These are phyloP conservation scores for Clavulina sp. DNA, from an alignment of 768 basidiomycete species.

Conservation along the genomic window DNA sequence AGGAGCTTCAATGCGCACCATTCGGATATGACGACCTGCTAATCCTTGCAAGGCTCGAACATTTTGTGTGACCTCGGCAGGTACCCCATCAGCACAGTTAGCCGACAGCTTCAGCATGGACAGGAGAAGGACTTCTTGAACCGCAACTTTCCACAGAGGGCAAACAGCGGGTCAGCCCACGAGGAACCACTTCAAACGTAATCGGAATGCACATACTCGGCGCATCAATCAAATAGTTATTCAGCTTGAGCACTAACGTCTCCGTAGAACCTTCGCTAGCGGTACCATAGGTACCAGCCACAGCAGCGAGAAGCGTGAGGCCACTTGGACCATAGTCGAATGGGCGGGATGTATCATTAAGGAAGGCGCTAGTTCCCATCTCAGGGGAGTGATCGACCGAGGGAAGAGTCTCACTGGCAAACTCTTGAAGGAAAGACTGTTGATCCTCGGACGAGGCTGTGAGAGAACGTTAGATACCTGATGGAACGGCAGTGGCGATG, in stretches of 20 bases:
- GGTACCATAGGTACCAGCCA: constrained; percentile 44
- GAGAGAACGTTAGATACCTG: too few relatives aligned
- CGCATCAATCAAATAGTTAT: constrained; percentile 25
- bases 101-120: constrained; percentile 51
- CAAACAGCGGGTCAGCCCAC: constrained; percentile 17
- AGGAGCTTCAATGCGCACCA: constrained; percentile 29
- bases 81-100: constrained; percentile 37
- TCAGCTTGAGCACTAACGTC: not conserved
- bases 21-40: constrained; percentile 37
- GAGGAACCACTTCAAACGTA: constrained; percentile 24
- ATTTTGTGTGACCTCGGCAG: constrained; percentile 23
- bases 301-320: constrained; percentile 48
- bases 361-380: not conserved
- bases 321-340: constrained; percentile 35
- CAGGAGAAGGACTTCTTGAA: constrained; percentile 57
- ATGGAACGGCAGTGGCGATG: too few relatives aligned
- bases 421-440: constrained; percentile 2
- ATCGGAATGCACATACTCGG: too few relatives aligned
- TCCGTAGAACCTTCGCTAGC: constrained; percentile 32
- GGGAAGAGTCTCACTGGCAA: not conserved
- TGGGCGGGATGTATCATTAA: not conserved
- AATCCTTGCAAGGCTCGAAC: constrained; percentile 29
- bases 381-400: not conserved
- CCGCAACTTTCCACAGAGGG: constrained; percentile 29
- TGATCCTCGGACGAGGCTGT: constrained; percentile 4